These are phyloP conservation scores for Yamadazyma epiphylla DNA, from an alignment of 1,139 yeast species.

Conservation along the genomic window DNA sequence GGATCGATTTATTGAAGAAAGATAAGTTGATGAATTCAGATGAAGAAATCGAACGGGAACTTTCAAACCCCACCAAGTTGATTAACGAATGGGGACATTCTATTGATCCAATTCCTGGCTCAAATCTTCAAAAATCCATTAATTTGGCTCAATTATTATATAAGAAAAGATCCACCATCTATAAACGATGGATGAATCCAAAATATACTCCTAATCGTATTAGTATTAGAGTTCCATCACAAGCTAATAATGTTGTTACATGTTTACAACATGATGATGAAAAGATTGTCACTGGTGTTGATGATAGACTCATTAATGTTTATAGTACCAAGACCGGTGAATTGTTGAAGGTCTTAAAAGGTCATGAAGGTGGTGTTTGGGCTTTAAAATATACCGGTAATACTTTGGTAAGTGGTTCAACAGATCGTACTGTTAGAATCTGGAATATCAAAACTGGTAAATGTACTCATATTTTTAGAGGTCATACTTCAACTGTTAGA, in stretches of 20 bases:
- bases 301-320: conserved; percentile 76
- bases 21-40: conserved; percentile 47
- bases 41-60: conserved; percentile 31
- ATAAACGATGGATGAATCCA: conserved; percentile 82
- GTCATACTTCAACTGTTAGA: conserved; percentile 90
- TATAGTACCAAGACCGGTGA: conserved; percentile 76
- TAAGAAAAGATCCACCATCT: conserved; percentile 61
- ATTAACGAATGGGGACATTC: conserved; percentile 30
- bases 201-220: conserved; percentile 64
- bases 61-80: conserved; percentile 23
- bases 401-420: conserved; percentile 83
- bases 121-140: no score
- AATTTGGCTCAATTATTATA: conserved; percentile 54
- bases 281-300: conserved; percentile 89
- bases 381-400: conserved; percentile 87
- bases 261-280: conserved; percentile 93
- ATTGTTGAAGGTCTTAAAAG: conserved; percentile 63
- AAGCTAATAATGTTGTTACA: conserved; percentile 79
- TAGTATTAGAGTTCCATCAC: conserved; percentile 54
- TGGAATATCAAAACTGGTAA: conserved; percentile 79
- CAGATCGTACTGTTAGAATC: conserved; percentile 82
- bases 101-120: no score
- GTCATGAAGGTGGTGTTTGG: conserved; percentile 99
- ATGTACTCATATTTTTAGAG: conserved; percentile 83
- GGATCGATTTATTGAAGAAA: conserved; percentile 52